Base-by-base conservation (phyloP, 257 asterid species). In the Voacanga thouarsii region DNA sequence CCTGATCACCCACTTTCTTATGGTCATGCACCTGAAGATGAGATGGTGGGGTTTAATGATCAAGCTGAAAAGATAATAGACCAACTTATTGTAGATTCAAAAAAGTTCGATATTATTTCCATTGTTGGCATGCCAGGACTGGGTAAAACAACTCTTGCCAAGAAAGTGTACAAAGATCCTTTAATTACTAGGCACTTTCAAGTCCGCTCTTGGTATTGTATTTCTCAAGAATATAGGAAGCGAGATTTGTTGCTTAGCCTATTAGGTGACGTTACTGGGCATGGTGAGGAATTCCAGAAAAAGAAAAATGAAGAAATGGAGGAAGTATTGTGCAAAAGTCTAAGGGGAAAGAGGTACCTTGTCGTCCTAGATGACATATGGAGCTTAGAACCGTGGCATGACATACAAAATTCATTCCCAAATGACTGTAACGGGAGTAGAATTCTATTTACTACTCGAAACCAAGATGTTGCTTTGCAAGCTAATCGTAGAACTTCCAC, bases 301-400 rank as follows among this genome's bases (percentile, higher is more conserved):
- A 67, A 2, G 41, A 50, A n/a, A 19, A 26, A 33, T 30, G 56
- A 51, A 51, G 44, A 45, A 1, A 71, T 24, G 16, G 44, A 71
- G 24, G 53, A 30, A 19, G 66, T 5, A 37, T 59, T 77, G 9
- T 45, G 49, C 12, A 77, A 30, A 47, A 23, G 33, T 66, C 67
- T 77, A 14, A 28, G 33, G 12, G 15, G 30, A 5, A 41, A 28
- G 49, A 70, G 47, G 33, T 33, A 33, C 37, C 37, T 33, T 33
- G 37, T 77, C 30, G 66, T 77, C 12, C 0, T 77, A 24, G 65
- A 77, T 77, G 80, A 77, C 33, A 16, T 50, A 26, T 66, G 75
- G 80, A 45, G 56, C 37, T 11, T 26, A 1, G 57, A 72, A 12
- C 66, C 39, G 10, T 77, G 57, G 80, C 49, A 77, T 26, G 74